Evolutionary conservation across 495 filamentous ascomycete species (phyloP).

Genomic region (Astrocystis sublimbata): DNA sequence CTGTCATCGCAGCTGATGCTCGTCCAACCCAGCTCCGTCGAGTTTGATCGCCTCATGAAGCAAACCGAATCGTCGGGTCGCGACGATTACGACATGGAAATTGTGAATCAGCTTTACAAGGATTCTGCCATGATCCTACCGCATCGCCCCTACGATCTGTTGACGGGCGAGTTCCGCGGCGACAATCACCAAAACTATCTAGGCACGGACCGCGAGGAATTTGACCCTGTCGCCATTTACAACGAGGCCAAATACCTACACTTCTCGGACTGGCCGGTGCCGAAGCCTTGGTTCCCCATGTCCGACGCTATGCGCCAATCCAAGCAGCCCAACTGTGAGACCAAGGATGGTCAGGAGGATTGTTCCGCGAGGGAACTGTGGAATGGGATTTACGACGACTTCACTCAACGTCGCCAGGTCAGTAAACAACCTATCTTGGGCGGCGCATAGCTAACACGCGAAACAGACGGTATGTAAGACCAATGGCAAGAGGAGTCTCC

Average conservation of each 20-base stretch:
- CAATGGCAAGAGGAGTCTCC: conserved; percentile 22
- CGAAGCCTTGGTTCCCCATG: conserved; percentile 76
- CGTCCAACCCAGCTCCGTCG: conserved; percentile 58
- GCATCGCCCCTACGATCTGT: conserved; percentile 68
- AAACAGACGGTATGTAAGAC: conserved; percentile 26
- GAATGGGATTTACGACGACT: conserved; percentile 72
- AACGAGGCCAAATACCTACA: conserved; percentile 75
- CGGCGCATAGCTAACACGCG: conserved; percentile 19
- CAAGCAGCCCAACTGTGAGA: conserved; percentile 57
- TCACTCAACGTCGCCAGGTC: conserved; percentile 61
- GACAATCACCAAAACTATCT: conserved; percentile 62
- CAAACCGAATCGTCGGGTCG: conserved; percentile 39
- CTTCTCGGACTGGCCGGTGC: conserved; percentile 79
- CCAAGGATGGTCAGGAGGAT: conserved; percentile 44
- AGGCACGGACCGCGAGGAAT: conserved; percentile 61
- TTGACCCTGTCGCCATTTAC: conserved; percentile 65
- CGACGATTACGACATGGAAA: conserved; percentile 70
- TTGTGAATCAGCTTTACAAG: conserved; percentile 70
- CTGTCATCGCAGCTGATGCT: conserved; percentile 67
- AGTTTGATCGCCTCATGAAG: conserved; percentile 56
- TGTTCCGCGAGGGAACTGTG: conserved; percentile 68
- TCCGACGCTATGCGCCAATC: conserved; percentile 53
- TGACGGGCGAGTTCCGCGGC: conserved; percentile 69
- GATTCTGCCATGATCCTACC: conserved; percentile 71
- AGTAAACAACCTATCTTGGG: conserved; percentile 15